Evolutionary conservation across 1,139 yeast species (phyloP).

Genomic region (Yamadazyma diddensiae): DNA sequence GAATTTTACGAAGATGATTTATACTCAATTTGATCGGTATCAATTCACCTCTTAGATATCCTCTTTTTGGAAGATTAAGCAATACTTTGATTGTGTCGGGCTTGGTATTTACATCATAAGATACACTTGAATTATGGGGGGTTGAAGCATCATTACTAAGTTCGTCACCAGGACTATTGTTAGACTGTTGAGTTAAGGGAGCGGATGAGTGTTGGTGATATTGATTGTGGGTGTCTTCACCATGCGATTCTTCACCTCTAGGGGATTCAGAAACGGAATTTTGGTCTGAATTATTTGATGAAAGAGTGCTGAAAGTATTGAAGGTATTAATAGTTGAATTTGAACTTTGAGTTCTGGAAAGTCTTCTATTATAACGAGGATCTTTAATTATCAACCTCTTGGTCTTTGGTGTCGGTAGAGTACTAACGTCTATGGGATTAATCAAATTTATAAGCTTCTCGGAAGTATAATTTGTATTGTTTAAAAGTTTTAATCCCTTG

Average conservation of each 20-base stretch:
- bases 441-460: constrained; percentile 59
- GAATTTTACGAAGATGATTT: constrained; percentile 67
- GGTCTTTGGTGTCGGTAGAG: constrained; percentile 64
- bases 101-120: constrained; percentile 9
- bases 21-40: constrained; percentile 69
- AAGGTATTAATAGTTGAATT: constrained; percentile 47
- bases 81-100: constrained; percentile 48
- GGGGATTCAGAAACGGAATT: constrained; percentile 4
- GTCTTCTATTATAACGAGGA: constrained; percentile 28
- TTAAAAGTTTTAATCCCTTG: constrained; percentile 21
- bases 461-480: constrained; percentile 38
- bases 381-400: constrained; percentile 60
- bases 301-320: constrained; percentile 34
- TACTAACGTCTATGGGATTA: constrained; percentile 72
- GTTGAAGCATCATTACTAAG: constrained; percentile 1
- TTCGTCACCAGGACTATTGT: constrained; percentile 1
- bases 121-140: constrained; percentile 7
- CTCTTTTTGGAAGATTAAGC: constrained; percentile 62
- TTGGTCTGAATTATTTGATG: constrained; percentile 35
- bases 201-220: constrained; percentile 1
- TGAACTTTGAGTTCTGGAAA: constrained; percentile 48
- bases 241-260: background rate
- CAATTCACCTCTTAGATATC: constrained; percentile 74
- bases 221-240: background rate
- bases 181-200: background rate